A percentile compares a stretch with the other conserved stretches of the same genome.
Evolutionary conservation across 164 flowering plant species (phyloP).

Genomic region (Buxus sempervirens): DNA sequence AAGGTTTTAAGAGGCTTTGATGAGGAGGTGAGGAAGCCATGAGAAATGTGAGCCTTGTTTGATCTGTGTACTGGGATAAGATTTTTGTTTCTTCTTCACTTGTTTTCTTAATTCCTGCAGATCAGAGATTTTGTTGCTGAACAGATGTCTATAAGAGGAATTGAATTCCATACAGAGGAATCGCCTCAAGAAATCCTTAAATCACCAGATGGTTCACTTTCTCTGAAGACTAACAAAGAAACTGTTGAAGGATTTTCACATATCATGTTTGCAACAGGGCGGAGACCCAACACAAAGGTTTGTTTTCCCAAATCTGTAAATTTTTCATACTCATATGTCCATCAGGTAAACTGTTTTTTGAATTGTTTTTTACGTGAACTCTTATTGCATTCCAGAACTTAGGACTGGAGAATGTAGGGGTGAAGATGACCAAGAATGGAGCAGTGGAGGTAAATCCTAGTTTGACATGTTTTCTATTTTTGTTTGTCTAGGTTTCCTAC

Average conservation of each 20-base stretch:
- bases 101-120: constrained; percentile 34
- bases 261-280: constrained; percentile 98
- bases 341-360: not conserved
- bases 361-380: not conserved
- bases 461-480: constrained; percentile 1
- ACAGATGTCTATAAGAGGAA: constrained; percentile 88
- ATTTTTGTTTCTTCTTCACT: not conserved
- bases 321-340: not conserved
- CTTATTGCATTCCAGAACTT: constrained; percentile 53
- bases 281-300: constrained; percentile 93
- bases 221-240: constrained; percentile 85
- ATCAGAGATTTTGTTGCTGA: constrained; percentile 89
- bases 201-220: constrained; percentile 66
- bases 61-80: not conserved
- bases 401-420: constrained; percentile 78
- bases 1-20: constrained; percentile 92
- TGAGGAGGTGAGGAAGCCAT: constrained; percentile 66
- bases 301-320: constrained; percentile 2
- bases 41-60: not conserved
- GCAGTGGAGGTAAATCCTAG: constrained; percentile 68
- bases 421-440: constrained; percentile 71
- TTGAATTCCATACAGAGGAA: constrained; percentile 91
- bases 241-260: constrained; percentile 92
- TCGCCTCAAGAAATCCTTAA: constrained; percentile 75
- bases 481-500: not conserved